These are phyloP conservation scores for Fonsecaea multimorphosa DNA, from an alignment of 2,329 filamentous ascomycete species.

Conservation along the genomic window DNA sequence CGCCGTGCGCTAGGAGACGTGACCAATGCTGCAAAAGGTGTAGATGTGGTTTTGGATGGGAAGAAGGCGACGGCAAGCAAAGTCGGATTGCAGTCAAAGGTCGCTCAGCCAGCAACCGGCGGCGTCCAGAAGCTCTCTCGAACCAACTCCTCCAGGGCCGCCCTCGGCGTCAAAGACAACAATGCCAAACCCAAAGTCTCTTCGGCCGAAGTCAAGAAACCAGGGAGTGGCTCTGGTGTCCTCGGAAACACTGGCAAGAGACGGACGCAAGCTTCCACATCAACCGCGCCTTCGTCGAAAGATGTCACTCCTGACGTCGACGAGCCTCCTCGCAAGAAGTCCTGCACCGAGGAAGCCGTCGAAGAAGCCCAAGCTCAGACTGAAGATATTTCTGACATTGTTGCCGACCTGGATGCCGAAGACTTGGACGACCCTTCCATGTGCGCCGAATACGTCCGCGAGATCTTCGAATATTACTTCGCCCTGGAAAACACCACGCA, in stretches of 20 bases:
- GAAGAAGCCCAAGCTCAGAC: constrained; percentile 44
- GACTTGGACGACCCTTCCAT: constrained; percentile 93
- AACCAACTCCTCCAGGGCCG: constrained; percentile 66
- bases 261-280: constrained; percentile 58
- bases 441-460: constrained; percentile 95
- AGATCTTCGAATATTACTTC: constrained; percentile 95
- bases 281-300: constrained; percentile 56
- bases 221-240: constrained; percentile 73
- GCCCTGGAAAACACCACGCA: constrained; percentile 80
- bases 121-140: constrained; percentile 76
- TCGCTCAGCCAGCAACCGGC: constrained; percentile 70
- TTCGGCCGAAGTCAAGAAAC: constrained; percentile 69
- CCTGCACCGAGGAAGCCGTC: constrained; percentile 60
- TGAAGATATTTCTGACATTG: constrained; percentile 42
- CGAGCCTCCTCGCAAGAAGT: constrained; percentile 72
- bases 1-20: constrained; percentile 90
- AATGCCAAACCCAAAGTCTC: constrained; percentile 64
- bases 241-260: constrained; percentile 72
- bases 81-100: constrained; percentile 76
- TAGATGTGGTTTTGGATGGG: constrained; percentile 67
- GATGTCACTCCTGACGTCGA: constrained; percentile 61
- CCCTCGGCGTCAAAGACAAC: constrained; percentile 68
- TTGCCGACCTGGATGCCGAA: constrained; percentile 76
- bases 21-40: constrained; percentile 83
- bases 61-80: constrained; percentile 75